Percentiles rank a stretch among this genome's conserved stretches.
Evolutionary conservation across 164 flowering plant genomes (phyloP).

Genomic region (Vitis riparia): DNA sequence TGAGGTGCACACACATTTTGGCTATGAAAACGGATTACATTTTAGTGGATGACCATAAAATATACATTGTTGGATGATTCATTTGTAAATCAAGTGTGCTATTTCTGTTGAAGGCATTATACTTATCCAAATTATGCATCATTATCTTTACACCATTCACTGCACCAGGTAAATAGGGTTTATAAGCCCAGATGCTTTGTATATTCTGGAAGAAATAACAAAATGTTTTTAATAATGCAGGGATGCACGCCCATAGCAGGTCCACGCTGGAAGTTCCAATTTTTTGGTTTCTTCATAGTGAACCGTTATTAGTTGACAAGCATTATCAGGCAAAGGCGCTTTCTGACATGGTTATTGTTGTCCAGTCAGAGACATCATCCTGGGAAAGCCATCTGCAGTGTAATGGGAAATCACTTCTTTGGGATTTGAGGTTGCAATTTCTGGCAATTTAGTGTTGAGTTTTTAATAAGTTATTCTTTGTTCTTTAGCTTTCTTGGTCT

Average conservation of each 20-base stretch:
- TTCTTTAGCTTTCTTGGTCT: neutral
- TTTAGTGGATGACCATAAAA: no score
- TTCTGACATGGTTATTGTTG: conserved; percentile 95
- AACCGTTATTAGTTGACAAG: conserved; percentile 87
- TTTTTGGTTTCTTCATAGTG: conserved; percentile 91
- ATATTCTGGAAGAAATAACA: no score
- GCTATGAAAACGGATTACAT: no score
- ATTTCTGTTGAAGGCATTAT: neutral
- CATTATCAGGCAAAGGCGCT: conserved; percentile 97
- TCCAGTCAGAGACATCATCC: conserved; percentile 80
- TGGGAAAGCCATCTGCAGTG: conserved; percentile 99
- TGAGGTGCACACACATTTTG: no score
- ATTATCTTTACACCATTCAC: neutral
- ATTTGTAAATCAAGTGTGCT: neutral
- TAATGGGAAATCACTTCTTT: conserved; percentile 81
- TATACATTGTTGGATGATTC: neutral
- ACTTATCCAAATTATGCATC: neutral
- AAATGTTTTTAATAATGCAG: conserved; percentile 37
- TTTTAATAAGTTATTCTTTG: neutral
- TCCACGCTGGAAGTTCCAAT: conserved; percentile 91
- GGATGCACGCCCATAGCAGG: conserved; percentile 78
- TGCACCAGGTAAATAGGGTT: neutral
- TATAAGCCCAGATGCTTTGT: neutral
- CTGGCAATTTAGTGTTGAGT: neutral
- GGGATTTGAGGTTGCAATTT: conserved; percentile 80